Conservation (phyloP, 164 flowering plant genomes). For the Vitis riparia region DNA sequence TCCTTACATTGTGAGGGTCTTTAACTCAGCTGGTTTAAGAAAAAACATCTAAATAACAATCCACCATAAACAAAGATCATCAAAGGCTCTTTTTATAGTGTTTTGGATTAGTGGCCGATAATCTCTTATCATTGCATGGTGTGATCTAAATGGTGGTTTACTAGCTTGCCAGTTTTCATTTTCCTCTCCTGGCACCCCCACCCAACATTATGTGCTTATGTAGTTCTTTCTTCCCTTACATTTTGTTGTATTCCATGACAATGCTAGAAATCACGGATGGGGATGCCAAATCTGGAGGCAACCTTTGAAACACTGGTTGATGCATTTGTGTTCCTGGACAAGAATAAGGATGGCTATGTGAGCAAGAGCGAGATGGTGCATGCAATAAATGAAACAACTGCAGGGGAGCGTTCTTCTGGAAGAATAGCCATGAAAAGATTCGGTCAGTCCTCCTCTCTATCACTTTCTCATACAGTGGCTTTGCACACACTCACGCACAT, state of each 20-base stretch:
- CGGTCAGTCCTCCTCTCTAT: slow-evolving; percentile 51
- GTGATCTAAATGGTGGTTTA: no score
- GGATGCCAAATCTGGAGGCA: slow-evolving; percentile 74
- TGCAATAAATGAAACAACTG: slow-evolving; percentile 75
- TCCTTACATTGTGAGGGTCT: no score
- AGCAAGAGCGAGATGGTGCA: slow-evolving; percentile 91
- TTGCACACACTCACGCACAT: not conserved
- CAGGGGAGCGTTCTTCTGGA: slow-evolving; percentile 87
- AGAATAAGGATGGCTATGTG: slow-evolving; percentile 93
- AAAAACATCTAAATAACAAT: no score
- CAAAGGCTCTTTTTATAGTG: no score
- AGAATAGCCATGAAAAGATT: slow-evolving; percentile 91
- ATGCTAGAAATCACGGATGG: slow-evolving; percentile 64
- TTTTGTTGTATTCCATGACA: slow-evolving; percentile 41
- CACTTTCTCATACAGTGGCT: slow-evolving; percentile 3
- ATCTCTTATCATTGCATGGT: no score
- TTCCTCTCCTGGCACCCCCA: not conserved
- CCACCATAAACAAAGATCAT: no score
- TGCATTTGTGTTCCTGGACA: slow-evolving; percentile 92
- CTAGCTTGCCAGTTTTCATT: not conserved
- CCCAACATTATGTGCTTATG: not conserved
- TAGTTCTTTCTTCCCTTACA: not conserved
- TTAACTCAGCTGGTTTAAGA: no score
- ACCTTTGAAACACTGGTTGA: slow-evolving; percentile 91
- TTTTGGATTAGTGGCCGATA: no score